Conservation (phyloP, 1,139 yeast genomes). For the Kurtzmaniella natalensis region DNA sequence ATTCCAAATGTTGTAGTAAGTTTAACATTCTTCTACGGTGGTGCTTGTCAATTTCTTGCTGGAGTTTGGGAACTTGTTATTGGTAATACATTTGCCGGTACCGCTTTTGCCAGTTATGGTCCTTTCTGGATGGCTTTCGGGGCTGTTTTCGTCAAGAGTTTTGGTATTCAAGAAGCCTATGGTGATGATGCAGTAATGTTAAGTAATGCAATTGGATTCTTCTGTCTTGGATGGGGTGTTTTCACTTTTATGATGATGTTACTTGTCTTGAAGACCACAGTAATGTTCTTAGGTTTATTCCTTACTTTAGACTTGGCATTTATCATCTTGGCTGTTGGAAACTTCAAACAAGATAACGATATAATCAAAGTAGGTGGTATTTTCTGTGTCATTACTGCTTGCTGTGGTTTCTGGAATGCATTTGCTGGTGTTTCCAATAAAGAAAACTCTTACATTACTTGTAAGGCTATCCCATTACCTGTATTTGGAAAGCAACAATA, state of each 20-base stretch:
- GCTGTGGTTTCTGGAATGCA: constrained; percentile 75
- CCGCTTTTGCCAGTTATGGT: constrained; percentile 32
- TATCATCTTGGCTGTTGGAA: constrained; percentile 32
- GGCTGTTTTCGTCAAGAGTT: constrained; percentile 24
- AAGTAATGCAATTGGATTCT: constrained; percentile 31
- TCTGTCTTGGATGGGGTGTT: constrained; percentile 33
- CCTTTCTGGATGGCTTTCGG: constrained; percentile 38
- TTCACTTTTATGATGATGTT: constrained; percentile 30
- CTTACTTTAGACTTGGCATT: constrained; percentile 29
- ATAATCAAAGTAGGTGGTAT: constrained; percentile 64
- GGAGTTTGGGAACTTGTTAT: constrained; percentile 43
- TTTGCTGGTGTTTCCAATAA: constrained; percentile 68
- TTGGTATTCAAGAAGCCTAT: constrained; percentile 28
- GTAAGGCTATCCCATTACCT: constrained; percentile 12
- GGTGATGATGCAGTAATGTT: constrained; percentile 22
- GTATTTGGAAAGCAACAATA: constrained; percentile 5
- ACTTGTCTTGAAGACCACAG: constrained; percentile 31
- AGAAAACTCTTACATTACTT: constrained; percentile 54
- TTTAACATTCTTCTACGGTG: constrained; percentile 48
- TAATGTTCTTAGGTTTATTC: constrained; percentile 24
- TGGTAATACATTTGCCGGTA: constrained; percentile 35
- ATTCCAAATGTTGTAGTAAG: constrained; percentile 45
- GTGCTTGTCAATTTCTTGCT: constrained; percentile 33
- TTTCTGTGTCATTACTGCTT: constrained; percentile 63
- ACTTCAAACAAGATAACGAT: constrained; percentile 24